These are phyloP conservation scores for Rhodomyrtus psidioides DNA, from an alignment of 441 rosid species.

Conservation along the genomic window DNA sequence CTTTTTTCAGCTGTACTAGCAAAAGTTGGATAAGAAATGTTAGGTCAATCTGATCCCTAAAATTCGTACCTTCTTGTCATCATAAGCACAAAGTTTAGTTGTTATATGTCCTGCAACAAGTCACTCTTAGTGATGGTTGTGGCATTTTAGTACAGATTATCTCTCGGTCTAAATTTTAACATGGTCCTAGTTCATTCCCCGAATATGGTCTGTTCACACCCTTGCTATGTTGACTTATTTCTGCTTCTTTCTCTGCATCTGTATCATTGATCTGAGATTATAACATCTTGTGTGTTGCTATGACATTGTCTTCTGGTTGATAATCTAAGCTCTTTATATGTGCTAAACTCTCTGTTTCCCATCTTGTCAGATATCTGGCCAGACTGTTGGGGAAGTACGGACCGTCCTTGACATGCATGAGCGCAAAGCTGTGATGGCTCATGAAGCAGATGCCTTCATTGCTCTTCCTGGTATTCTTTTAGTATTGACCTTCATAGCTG, in stretches of 20 bases:
- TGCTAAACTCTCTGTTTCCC: background rate
- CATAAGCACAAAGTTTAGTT: background rate
- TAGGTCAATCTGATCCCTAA: background rate
- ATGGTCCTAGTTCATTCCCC: background rate
- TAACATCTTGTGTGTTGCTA: background rate
- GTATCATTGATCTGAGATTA: background rate
- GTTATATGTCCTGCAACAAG: background rate
- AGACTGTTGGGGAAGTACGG: constrained; percentile 83
- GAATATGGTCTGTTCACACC: background rate
- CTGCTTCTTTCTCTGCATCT: background rate
- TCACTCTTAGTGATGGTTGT: background rate
- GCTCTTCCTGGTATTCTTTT: constrained; percentile 75
- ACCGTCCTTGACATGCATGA: constrained; percentile 89
- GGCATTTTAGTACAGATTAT: background rate
- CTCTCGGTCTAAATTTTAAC: background rate
- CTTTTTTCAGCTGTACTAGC: background rate
- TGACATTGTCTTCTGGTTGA: background rate
- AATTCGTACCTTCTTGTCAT: background rate
- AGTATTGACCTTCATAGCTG: background rate
- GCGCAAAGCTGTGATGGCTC: constrained; percentile 92
- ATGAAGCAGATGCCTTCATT: constrained; percentile 86
- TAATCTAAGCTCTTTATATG: background rate
- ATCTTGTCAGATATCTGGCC: constrained; percentile 69
- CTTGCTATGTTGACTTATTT: background rate
- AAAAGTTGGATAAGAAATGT: background rate